Percentiles rank a stretch among this genome's conserved stretches.
Conservation (phyloP, 2,329 filamentous ascomycete species). For the Grosmannia serpens region DNA sequence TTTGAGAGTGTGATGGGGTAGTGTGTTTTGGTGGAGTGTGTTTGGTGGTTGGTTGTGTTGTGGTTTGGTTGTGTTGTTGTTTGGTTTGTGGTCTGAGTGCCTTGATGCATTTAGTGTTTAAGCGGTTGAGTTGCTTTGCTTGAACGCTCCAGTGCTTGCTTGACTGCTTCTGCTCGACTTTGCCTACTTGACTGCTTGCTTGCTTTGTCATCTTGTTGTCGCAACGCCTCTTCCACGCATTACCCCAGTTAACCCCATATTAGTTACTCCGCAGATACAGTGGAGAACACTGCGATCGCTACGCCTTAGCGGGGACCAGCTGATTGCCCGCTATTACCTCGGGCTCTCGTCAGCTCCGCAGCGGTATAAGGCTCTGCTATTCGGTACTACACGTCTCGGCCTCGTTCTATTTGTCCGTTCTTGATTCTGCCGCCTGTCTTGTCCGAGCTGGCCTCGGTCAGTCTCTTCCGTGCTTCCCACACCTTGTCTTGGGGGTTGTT, state of each 20-base stretch:
- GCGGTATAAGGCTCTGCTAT: neutral
- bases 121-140: no score
- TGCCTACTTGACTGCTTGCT: no score
- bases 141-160: no score
- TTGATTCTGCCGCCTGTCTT: neutral
- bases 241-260: neutral
- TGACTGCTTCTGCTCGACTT: neutral
- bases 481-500: neutral
- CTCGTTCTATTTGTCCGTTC: neutral
- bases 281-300: neutral
- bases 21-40: slow-evolving; percentile 12
- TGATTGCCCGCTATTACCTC: neutral
- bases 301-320: neutral
- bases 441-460: neutral
- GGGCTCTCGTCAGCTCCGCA: neutral
- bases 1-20: slow-evolving; percentile 61
- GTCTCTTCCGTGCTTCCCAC: neutral
- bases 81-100: no score
- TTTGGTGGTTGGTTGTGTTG: neutral
- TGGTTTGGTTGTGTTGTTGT: neutral
- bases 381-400: neutral
- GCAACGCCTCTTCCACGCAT: no score
- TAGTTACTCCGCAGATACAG: neutral
- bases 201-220: no score
- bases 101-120: no score